Base-by-base conservation (phyloP, 129 eudicot genomes). In the Sambucus nigra region DNA sequence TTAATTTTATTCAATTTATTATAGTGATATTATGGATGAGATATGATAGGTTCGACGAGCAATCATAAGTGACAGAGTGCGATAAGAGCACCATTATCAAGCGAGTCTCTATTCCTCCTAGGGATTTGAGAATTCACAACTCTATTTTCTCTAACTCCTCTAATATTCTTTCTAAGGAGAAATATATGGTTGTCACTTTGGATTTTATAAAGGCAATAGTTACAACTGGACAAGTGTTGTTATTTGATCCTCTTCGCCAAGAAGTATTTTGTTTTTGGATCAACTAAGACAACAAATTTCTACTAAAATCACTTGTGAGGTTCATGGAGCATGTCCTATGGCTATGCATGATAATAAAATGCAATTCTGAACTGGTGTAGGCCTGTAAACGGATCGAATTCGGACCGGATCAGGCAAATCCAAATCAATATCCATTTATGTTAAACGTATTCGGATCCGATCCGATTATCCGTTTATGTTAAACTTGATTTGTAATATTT, bases 191-290 rank as follows among this genome's bases (percentile, higher is more conserved):
- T 73, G 94, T 92, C 57, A 92, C 86, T 65, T 64, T 92, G 80
- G 96, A 92, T 78, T 73, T 77, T 55, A 83, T 92, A 54, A 86
- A 89, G 67, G 99, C 99, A 14, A 82, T 92, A 60, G 86, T 92
- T 66, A 86, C 99, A 39, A 94, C 99, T 14, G 96, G 86, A 63
- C 96, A 92, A 73, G 91, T 92, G n/a, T 65, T 92, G 69, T 68
- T 92, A 66, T 92, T 92, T 60, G 94, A 92, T 75, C 99, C 99
- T 77, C 78, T 92, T 13, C 80, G 92, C 20, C 95, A 92, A 38
- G 94, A 92, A 80, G 96, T 82, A 84, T 92, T 69, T 94, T 95
- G 40, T 92, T 92, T 64, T 91, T 92, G 41, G 96, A 92, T 77
- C 99, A 92, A 69, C 77, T 92, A 52, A 75, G 89, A 66, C 92